Conservation (phyloP, 2,329 filamentous ascomycete genomes). For the Diaporthe longicolla region DNA sequence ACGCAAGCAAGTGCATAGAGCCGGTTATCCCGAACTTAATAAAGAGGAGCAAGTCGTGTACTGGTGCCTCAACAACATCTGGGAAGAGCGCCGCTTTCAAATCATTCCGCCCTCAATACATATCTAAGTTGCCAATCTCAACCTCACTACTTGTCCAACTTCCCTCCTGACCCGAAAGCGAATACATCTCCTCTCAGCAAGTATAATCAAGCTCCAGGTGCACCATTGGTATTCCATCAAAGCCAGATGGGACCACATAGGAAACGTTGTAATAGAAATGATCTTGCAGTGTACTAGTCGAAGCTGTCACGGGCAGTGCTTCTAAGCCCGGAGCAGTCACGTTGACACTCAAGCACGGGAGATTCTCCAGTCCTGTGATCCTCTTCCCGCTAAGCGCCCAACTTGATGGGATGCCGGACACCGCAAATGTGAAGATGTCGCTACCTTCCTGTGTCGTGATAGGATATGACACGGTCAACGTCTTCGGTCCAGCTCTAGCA, state of each 20-base stretch:
- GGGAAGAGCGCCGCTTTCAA: not conserved
- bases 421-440: slow-evolving; percentile 56
- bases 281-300: slow-evolving; percentile 56
- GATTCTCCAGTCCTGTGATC: slow-evolving; percentile 51
- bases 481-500: slow-evolving; percentile 54
- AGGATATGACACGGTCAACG: slow-evolving; percentile 55
- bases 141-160: not conserved
- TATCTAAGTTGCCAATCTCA: no score
- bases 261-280: slow-evolving; percentile 63
- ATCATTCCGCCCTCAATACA: no score
- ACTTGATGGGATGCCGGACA: slow-evolving; percentile 55
- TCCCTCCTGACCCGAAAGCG: no score
- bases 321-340: slow-evolving; percentile 56
- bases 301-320: slow-evolving; percentile 49
- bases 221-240: slow-evolving; percentile 49
- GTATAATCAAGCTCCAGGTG: slow-evolving; percentile 36
- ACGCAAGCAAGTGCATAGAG: not conserved
- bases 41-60: not conserved
- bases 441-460: slow-evolving; percentile 57
- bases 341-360: slow-evolving; percentile 57
- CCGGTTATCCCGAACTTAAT: no score
- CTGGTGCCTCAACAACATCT: not conserved
- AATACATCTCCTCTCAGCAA: slow-evolving; percentile 9
- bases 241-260: slow-evolving; percentile 58
- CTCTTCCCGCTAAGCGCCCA: slow-evolving; percentile 53